Evolutionary conservation across 2,329 filamentous ascomycete species (phyloP), one percentile per base, ranked within the genome.

Genomic region (Penicillium sp.): DNA sequence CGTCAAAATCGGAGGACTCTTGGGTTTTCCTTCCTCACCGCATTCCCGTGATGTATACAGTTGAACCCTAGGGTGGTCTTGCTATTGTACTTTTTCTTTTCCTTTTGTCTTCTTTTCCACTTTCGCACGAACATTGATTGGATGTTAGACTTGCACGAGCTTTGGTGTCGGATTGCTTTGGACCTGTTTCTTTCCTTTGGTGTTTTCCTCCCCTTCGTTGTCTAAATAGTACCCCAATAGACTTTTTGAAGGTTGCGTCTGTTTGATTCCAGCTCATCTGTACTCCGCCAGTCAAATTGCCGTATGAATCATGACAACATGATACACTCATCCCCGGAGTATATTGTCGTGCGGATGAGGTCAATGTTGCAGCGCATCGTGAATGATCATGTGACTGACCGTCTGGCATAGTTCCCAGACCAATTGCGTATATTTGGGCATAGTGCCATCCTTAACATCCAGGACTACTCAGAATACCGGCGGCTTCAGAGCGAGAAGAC

Each of bases 71-170:
- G 36, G 42, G 41, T 57, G 51, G 42, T 42, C 26, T 16, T 61
- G 34, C 42, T 45, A 51, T 52, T 55, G 47, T 57, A 47, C 45
- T 52, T 38, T 51, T 41, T 47, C 44, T 42, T 16, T 36, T 10
- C 21, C 18, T 45, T 45, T 44, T 21, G 23, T 28, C 28, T 28
- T 33, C 41, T 46, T 29, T 29, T 12, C 28, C 28, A 9, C 18
- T 42, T 45, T 56, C 48, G 45, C 28, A 62, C 50, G 51, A 62
- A 54, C 53, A 53, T 61, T 54, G 58, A 56, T 59, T 58, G 58
- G 52, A 57, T 54, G 56, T 63, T 62, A 55, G 51, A 61, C 45
- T 64, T 59, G 60, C 59, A 65, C 59, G 56, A 64, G 59, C 59
- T 64, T 29, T 52, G 60, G 60, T 64, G 57, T 64, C 56, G 53